These are phyloP conservation scores for Vinca minor DNA, from an alignment of 257 asterid genomes.

Conservation along the genomic window DNA sequence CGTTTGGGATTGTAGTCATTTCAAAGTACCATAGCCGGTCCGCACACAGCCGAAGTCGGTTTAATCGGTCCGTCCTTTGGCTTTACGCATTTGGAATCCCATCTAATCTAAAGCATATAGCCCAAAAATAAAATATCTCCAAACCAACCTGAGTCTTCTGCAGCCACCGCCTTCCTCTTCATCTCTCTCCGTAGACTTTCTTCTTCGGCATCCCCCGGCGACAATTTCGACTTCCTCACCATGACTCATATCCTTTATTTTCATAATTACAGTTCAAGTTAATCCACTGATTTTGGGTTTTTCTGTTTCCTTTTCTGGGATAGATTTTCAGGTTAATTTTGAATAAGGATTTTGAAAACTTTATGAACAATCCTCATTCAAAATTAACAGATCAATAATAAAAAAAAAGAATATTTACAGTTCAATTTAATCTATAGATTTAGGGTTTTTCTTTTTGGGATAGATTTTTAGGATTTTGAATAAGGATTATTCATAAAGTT, in stretches of 20 bases:
- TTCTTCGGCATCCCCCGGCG: constrained; percentile 23
- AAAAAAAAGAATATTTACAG: too few relatives aligned
- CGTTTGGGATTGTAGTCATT: too few relatives aligned
- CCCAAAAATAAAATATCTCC: too few relatives aligned
- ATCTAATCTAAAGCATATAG: too few relatives aligned
- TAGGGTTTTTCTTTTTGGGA: too few relatives aligned
- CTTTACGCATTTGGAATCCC: too few relatives aligned
- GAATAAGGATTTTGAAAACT: neutral
- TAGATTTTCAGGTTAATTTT: neutral
- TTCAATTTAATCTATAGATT: too few relatives aligned
- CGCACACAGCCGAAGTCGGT: neutral
- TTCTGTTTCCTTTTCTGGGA: neutral
- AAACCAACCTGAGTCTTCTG: neutral
- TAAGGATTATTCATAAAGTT: neutral
- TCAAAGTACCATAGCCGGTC: too few relatives aligned
- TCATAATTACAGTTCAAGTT: too few relatives aligned
- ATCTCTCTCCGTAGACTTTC: constrained; percentile 12
- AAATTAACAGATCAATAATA: too few relatives aligned
- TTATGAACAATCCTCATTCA: too few relatives aligned
- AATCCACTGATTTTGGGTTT: neutral
- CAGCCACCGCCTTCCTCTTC: neutral
- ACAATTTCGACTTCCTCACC: constrained; percentile 17
- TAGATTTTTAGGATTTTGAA: too few relatives aligned
- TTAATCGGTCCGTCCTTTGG: neutral
- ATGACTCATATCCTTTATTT: constrained; percentile 56